These are phyloP conservation scores for Asterophora parasitica DNA, from an alignment of 768 basidiomycete genomes.

Conservation along the genomic window DNA sequence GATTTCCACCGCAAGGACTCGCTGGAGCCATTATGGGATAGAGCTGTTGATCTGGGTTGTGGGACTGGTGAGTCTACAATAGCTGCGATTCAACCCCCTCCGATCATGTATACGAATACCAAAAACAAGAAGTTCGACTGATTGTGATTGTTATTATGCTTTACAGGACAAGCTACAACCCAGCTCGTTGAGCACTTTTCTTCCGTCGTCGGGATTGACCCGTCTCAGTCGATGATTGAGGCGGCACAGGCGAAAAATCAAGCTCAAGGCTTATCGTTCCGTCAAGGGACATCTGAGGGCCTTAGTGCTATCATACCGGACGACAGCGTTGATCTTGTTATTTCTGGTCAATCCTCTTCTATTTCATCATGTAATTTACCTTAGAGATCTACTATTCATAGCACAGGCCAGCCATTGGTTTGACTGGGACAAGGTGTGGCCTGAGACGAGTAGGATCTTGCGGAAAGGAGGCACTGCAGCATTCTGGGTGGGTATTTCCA, in stretches of 20 bases:
- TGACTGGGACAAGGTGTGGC: constrained; percentile 68
- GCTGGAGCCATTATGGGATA: constrained; percentile 36
- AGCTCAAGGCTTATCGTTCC: constrained; percentile 22
- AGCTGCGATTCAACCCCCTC: too few relatives aligned
- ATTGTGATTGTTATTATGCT: background rate
- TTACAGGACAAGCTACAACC: constrained; percentile 64
- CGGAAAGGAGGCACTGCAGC: constrained; percentile 61
- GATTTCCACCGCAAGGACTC: constrained; percentile 41
- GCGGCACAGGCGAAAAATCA: constrained; percentile 34
- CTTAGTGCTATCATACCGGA: constrained; percentile 38
- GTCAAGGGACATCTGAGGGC: constrained; percentile 48
- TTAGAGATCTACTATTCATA: constrained; percentile 19
- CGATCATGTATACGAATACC: too few relatives aligned
- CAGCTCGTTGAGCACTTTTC: constrained; percentile 48
- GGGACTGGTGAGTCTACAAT: constrained; percentile 60
- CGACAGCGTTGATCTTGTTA: constrained; percentile 58
- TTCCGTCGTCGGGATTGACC: constrained; percentile 69
- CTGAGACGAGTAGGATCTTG: constrained; percentile 57
- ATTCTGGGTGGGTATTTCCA: constrained; percentile 55
- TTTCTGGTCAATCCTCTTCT: constrained; percentile 41
- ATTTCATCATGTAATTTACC: background rate
- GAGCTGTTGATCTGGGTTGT: constrained; percentile 75
- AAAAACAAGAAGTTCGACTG: too few relatives aligned
- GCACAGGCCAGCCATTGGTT: constrained; percentile 86
- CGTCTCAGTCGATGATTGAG: constrained; percentile 65